A percentile compares a stretch with the other conserved stretches of the same genome.
Evolutionary conservation across 108 stramenopile species (phyloP).

Genomic region (Craspedostauros australis): DNA sequence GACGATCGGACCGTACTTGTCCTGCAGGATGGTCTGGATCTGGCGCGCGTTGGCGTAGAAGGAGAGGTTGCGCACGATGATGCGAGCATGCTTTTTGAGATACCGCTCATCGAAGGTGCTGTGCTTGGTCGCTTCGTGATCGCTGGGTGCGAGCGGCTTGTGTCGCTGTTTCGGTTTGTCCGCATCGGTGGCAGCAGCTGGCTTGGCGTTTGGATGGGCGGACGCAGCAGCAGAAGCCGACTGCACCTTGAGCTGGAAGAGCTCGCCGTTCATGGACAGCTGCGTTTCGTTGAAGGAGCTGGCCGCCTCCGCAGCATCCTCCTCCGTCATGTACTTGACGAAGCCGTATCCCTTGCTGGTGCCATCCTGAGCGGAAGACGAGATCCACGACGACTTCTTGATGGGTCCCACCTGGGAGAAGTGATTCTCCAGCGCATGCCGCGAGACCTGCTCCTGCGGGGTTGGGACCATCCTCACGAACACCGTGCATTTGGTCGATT

Average conservation of each 20-base stretch:
- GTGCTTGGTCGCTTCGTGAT: slow-evolving; percentile 2
- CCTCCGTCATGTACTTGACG: slow-evolving; percentile 59
- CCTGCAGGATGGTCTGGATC: slow-evolving; percentile 54
- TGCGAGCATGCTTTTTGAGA: slow-evolving; percentile 55
- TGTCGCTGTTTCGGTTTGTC: background rate
- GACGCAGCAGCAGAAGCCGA: slow-evolving; percentile 28
- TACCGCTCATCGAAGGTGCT: slow-evolving; percentile 1
- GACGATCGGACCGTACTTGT: slow-evolving; percentile 52
- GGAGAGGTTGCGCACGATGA: slow-evolving; percentile 87
- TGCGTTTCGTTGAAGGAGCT: slow-evolving; percentile 36
- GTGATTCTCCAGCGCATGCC: slow-evolving; percentile 63
- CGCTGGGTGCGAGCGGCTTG: background rate
- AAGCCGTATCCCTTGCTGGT: slow-evolving; percentile 59
- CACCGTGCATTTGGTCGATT: slow-evolving; percentile 51
- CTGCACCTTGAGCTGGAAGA: slow-evolving; percentile 49
- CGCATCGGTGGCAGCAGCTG: too few relatives aligned
- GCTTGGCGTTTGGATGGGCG: slow-evolving; percentile 5
- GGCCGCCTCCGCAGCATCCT: slow-evolving; percentile 58
- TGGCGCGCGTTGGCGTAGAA: slow-evolving; percentile 77
- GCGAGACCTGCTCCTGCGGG: slow-evolving; percentile 45
- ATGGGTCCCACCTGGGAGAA: slow-evolving; percentile 83
- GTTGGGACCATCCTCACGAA: slow-evolving; percentile 74
- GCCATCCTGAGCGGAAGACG: slow-evolving; percentile 9
- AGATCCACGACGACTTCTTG: slow-evolving; percentile 73
- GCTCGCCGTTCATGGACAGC: slow-evolving; percentile 45